phyloP scores from a whole-genome alignment of 768 basidiomycete genomes.

The Lactarius psammicola region DNA sequence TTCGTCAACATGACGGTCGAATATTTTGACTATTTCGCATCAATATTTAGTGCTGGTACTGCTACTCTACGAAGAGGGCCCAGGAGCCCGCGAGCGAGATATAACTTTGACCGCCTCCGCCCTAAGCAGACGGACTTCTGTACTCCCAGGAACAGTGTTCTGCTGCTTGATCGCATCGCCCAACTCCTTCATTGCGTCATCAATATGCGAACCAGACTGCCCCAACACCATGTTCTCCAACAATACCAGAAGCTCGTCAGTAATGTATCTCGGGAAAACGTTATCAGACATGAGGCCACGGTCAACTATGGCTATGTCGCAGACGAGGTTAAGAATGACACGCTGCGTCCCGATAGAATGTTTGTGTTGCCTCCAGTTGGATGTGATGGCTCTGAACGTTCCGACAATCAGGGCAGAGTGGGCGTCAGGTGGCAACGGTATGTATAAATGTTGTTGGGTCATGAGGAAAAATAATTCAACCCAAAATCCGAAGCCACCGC shows the following conservation, averaged over 20 bases:
- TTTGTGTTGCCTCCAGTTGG: not conserved
- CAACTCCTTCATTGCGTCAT: not conserved
- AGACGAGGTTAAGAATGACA: slow-evolving; percentile 31
- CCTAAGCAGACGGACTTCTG: too few relatives aligned
- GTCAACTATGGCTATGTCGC: slow-evolving; percentile 25
- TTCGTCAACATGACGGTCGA: too few relatives aligned
- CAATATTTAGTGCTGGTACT: too few relatives aligned
- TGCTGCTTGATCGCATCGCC: not conserved
- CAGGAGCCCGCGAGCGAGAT: too few relatives aligned
- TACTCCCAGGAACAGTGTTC: not conserved
- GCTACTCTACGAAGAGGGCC: too few relatives aligned
- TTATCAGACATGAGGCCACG: not conserved
- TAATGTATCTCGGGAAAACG: not conserved
- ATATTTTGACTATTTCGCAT: too few relatives aligned
- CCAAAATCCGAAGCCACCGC: not conserved
- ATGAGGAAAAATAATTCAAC: not conserved
- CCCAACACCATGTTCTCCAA: not conserved
- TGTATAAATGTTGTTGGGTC: not conserved
- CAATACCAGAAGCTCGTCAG: not conserved
- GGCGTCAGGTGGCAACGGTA: not conserved
- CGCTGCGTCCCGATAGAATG: slow-evolving; percentile 20
- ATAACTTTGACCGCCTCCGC: too few relatives aligned
- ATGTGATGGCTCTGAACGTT: not conserved
- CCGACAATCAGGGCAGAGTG: not conserved
- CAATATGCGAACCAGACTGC: not conserved